Evolutionary conservation across 176 grass and related monocot species (phyloP), one percentile per base, ranked within the genome.

Genomic region (Urochloa ruziziensis): DNA sequence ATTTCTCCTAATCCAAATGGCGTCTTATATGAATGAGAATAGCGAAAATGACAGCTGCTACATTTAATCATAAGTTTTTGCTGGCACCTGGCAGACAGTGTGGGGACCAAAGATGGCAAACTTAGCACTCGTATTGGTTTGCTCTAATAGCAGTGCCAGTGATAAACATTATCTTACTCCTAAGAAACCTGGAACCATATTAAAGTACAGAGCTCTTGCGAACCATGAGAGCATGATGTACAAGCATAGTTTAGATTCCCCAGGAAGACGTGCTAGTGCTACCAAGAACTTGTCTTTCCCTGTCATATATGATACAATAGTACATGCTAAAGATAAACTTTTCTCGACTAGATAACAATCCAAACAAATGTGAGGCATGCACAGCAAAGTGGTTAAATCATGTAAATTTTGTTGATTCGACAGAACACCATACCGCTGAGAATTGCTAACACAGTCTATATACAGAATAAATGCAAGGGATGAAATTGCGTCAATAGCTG

Each of bases 341-440:
- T 36, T 35, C 34, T 63, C 8, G 7, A 44, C 6, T 40, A 44
- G 67, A 36, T 12, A 27, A 61, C 10, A 24, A 49, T 62, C 29
- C 8, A 57, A 84, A 33, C 4, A 74, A 67, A 62, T 25, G 37
- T 76, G 43, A 67, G 23, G 7, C 30, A 75, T 23, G 15, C 25
- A 64, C 28, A 78, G 58, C 15, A 65, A 53, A 30, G 70, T 56
- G 63, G 10, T 5, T 40, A 53, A 71, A 32, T 56, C 66, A 79
- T 65, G 27, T 24, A 63, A 44, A 52, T 70, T 79, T 79, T 73
- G 34, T 59, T 80, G 17, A 74, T 80, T 39, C 10, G 84, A 66
- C 15, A 79, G 23, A 79, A 64, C 9, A 81, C 28, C 52, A 47
- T 68, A 74, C 28, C 47, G 46, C 37, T 74, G 47, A 32, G 39